These are phyloP conservation scores for Piper longum DNA, from an alignment of 164 flowering plant species.

Conservation along the genomic window DNA sequence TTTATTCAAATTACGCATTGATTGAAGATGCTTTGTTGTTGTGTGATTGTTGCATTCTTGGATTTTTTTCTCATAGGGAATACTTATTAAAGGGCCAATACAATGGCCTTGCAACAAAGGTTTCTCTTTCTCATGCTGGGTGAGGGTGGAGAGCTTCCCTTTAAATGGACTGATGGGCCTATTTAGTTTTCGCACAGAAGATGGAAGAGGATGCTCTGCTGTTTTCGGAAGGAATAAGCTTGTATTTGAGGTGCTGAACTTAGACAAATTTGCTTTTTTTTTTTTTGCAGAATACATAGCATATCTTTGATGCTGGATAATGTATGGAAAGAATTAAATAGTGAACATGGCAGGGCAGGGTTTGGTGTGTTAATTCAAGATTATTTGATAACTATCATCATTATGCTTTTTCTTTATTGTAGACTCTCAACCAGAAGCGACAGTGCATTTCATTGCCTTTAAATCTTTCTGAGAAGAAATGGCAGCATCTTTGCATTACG, in stretches of 20 bases:
- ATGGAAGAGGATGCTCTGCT: slow-evolving; percentile 83
- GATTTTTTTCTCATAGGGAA: slow-evolving; percentile 43
- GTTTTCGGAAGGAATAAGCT: slow-evolving; percentile 56
- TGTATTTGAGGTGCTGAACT: slow-evolving; percentile 48
- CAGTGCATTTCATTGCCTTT: slow-evolving; percentile 46
- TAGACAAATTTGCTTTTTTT: neutral
- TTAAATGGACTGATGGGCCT: slow-evolving; percentile 69
- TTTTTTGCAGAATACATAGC: too few species aligned
- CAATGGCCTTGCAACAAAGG: slow-evolving; percentile 93
- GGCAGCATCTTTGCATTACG: slow-evolving; percentile 87
- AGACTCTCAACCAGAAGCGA: slow-evolving; percentile 76
- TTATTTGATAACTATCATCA: too few species aligned
- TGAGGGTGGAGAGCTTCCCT: slow-evolving; percentile 80
- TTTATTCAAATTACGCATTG: too few species aligned
- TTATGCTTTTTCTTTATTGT: slow-evolving; percentile 10
- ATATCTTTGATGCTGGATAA: too few species aligned
- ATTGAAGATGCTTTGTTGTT: neutral
- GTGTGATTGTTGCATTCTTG: slow-evolving; percentile 2
- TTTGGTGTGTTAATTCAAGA: too few species aligned
- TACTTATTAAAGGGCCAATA: slow-evolving; percentile 60
- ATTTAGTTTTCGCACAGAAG: slow-evolving; percentile 77
- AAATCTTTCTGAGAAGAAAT: slow-evolving; percentile 51
- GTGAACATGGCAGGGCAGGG: too few species aligned
- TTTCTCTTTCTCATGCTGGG: slow-evolving; percentile 96
- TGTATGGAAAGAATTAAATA: too few species aligned